Evolutionary conservation across 1,139 yeast genomes (phyloP).

Genomic region (Saccharomycopsis crataegensis): DNA sequence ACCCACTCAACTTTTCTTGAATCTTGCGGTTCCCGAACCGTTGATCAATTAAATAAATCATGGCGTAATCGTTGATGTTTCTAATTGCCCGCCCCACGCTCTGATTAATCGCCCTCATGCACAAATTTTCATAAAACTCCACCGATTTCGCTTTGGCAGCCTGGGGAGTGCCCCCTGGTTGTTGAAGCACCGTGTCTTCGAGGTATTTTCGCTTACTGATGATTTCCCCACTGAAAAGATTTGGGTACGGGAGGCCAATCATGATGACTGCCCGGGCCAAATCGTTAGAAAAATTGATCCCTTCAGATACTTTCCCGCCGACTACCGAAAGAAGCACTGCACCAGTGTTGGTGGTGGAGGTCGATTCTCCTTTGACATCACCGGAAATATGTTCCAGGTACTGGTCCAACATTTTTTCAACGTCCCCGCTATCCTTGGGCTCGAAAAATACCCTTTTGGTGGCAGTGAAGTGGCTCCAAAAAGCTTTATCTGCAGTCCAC

Average conservation of each 20-base stretch:
- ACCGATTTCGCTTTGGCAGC: slow-evolving; percentile 42
- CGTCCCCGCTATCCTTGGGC: slow-evolving; percentile 36
- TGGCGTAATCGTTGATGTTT: slow-evolving; percentile 74
- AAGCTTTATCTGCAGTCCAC: slow-evolving; percentile 40
- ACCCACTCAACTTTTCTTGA: slow-evolving; percentile 59
- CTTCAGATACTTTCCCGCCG: slow-evolving; percentile 92
- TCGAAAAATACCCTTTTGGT: slow-evolving; percentile 52
- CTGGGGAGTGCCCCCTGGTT: slow-evolving; percentile 35
- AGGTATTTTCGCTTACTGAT: slow-evolving; percentile 65
- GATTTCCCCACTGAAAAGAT: slow-evolving; percentile 75
- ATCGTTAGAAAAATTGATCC: slow-evolving; percentile 83
- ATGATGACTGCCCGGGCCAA: slow-evolving; percentile 82
- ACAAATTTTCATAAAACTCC: slow-evolving; percentile 74
- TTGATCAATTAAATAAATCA: slow-evolving; percentile 62
- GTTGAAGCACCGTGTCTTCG: slow-evolving; percentile 34
- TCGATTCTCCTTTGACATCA: too few species aligned
- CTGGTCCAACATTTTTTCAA: slow-evolving; percentile 40
- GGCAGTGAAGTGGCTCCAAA: slow-evolving; percentile 29
- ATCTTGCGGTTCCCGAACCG: slow-evolving; percentile 48
- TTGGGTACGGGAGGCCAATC: slow-evolving; percentile 90
- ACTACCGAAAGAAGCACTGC: slow-evolving; percentile 79
- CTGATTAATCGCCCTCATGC: slow-evolving; percentile 91
- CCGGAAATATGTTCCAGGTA: slow-evolving; percentile 40
- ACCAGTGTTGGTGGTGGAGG: slow-evolving; percentile 35
- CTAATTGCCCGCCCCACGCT: slow-evolving; percentile 91